Conservation (phyloP, 352 stramenopile genomes). For the Globisporangium nunn region DNA sequence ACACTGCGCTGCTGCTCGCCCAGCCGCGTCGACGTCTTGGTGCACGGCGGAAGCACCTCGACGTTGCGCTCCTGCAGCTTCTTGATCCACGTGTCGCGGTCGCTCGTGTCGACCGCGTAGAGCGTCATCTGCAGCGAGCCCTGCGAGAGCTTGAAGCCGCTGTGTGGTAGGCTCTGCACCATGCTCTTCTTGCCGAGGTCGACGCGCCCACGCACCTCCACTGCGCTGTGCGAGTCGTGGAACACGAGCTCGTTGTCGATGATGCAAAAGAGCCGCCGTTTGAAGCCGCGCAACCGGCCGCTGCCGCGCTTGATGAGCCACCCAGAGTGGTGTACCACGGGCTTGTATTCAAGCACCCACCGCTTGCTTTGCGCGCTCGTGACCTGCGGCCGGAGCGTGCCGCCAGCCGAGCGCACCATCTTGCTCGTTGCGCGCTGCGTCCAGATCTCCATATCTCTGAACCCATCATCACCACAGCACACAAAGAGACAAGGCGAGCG, state of each 20-base stretch:
- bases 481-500: neutral
- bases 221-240: conserved; percentile 73
- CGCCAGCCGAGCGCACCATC: conserved; percentile 55
- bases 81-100: conserved; percentile 80
- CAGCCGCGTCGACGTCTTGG: conserved; percentile 43
- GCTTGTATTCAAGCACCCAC: conserved; percentile 81
- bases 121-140: conserved; percentile 74
- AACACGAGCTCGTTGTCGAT: conserved; percentile 83
- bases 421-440: conserved; percentile 70
- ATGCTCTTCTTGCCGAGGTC: conserved; percentile 61
- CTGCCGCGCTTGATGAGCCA: conserved; percentile 85
- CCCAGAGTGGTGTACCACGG: conserved; percentile 69
- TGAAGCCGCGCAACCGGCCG: conserved; percentile 69
- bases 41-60: conserved; percentile 42
- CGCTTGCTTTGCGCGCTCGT: conserved; percentile 53
- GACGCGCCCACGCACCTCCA: conserved; percentile 65
- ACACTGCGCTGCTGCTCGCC: conserved; percentile 49
- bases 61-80: conserved; percentile 71
- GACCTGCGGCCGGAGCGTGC: conserved; percentile 29
- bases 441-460: conserved; percentile 76
- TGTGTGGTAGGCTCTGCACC: conserved; percentile 62
- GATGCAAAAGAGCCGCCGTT: conserved; percentile 82
- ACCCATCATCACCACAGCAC: conserved; percentile 1
- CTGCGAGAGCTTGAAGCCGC: conserved; percentile 69
- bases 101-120: conserved; percentile 67